Base-by-base conservation (phyloP, 306 rosid species). In the Elaeagnus macrophylla region DNA sequence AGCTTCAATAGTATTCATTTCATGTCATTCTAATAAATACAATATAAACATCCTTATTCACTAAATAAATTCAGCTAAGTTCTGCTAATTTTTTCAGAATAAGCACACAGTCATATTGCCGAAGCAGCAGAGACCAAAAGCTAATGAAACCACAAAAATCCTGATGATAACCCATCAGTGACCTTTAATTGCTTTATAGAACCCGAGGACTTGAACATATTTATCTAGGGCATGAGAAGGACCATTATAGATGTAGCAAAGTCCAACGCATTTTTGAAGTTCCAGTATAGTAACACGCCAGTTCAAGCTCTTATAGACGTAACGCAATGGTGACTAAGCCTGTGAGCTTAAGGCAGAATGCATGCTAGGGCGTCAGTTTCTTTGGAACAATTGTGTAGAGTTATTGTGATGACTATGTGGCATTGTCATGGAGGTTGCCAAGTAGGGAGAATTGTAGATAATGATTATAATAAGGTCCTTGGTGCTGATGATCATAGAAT, bases 401-500 rank as follows among this genome's bases (percentile, higher is more conserved):
- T 83, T 68, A 87, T 87, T 9, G 86, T 83, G 19, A 53, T 83
- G 72, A 77, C 83, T 51, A 83, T 87, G 47, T 83, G 85, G 84
- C 94, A 87, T 71, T 83, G 75, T 66, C 96, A 87, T 77, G 94
- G 96, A 40, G 96, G 94, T 5, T 84, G 94, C 38, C 89, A 68
- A 72, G 20, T 57, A 61, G 83, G 79, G 36, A 77, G 60, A 53
- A 94, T 88, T 46, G 80, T 88, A 54, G 85, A 84, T 61, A 62
- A 41, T 59, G 64, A 77, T 38, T 77, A n/a, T n/a, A n/a, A 81
- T 49, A 81, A 75, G 54, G 90, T 81, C 44, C 37, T 66, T 39
- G 90, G 96, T 39, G 83, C 81, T 15, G 83, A 75, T 56, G 66
- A 72, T 47, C 54, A 79, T 3, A 79, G 96, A 62, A 83, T 88